Evolutionary conservation across 495 filamentous ascomycete species (phyloP).

Genomic region (Bathelium albidoporum): DNA sequence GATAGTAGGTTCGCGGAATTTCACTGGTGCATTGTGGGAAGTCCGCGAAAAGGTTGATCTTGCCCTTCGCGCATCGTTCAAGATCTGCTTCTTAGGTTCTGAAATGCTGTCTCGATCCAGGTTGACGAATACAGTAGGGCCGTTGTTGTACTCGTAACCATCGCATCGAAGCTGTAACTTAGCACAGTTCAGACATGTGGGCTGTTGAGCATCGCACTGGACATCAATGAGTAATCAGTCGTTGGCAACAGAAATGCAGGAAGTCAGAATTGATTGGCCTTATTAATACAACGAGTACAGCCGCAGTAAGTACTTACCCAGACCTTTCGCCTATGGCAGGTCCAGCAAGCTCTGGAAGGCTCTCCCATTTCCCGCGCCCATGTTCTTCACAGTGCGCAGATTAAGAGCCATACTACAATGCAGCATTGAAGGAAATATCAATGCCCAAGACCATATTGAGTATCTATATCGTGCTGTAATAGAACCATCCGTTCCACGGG

Average conservation of each 20-base stretch:
- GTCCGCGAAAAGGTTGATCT: neutral
- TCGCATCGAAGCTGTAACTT: neutral
- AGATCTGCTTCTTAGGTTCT: neutral
- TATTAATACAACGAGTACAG: neutral
- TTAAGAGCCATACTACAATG: neutral
- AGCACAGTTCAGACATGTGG: neutral
- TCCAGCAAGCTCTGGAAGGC: neutral
- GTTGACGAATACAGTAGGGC: neutral
- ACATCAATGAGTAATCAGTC: neutral
- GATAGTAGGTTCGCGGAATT: neutral
- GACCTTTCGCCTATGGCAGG: neutral
- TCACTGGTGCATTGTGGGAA: too few species aligned
- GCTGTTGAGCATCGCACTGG: neutral
- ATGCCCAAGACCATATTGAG: too few species aligned
- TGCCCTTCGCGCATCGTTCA: neutral
- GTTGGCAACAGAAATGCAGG: neutral
- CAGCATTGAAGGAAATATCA: neutral
- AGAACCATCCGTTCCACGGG: too few species aligned
- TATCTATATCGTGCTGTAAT: too few species aligned
- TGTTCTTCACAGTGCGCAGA: neutral
- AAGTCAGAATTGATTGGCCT: neutral
- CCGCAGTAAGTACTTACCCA: slow-evolving; percentile 1
- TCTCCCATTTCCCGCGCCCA: neutral
- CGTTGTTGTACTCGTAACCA: neutral
- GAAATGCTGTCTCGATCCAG: neutral